Conservation (phyloP, 2,329 filamentous ascomycete genomes). For the Pleurostoma richardsiae region DNA sequence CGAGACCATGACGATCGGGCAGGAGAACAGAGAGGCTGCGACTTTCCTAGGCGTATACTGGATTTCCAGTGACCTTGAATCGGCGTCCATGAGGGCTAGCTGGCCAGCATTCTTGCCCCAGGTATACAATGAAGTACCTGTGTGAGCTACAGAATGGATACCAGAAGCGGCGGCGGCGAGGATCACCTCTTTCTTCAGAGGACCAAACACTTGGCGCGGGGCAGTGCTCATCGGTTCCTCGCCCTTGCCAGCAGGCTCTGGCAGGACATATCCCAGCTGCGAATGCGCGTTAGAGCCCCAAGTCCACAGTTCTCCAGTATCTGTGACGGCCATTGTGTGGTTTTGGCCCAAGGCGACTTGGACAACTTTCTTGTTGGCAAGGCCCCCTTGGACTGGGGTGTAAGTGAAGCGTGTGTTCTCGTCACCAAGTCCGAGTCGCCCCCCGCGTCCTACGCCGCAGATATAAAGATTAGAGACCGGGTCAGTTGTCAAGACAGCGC, state of each 20-base stretch:
- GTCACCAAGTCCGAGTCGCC: conserved; percentile 82
- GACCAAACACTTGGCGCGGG: conserved; percentile 86
- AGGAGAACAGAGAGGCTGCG: conserved; percentile 74
- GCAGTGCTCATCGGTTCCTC: conserved; percentile 78
- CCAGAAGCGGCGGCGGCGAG: conserved; percentile 82
- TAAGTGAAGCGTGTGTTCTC: conserved; percentile 88
- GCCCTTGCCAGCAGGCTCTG: conserved; percentile 60
- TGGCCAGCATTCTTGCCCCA: conserved; percentile 97
- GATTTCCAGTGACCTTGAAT: conserved; percentile 84
- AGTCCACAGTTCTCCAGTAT: conserved; percentile 85
- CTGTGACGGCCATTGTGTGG: conserved; percentile 80
- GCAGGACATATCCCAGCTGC: conserved; percentile 80
- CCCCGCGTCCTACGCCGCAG: conserved; percentile 86
- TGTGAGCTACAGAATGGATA: conserved; percentile 88
- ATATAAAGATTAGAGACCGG: conserved; percentile 87
- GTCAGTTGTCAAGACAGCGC: conserved; percentile 81
- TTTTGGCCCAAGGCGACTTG: conserved; percentile 86
- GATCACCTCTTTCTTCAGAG: conserved; percentile 80
- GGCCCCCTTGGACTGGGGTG: conserved; percentile 70
- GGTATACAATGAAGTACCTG: conserved; percentile 74
- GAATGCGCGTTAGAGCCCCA: conserved; percentile 88
- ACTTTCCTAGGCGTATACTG: conserved; percentile 81
- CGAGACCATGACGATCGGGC: conserved; percentile 70
- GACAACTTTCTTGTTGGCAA: conserved; percentile 68
- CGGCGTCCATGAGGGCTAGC: conserved; percentile 88